A percentile compares a stretch with the other conserved stretches of the same genome.
Conservation (phyloP, 306 rosid genomes). For the Alnus glutinosa region DNA sequence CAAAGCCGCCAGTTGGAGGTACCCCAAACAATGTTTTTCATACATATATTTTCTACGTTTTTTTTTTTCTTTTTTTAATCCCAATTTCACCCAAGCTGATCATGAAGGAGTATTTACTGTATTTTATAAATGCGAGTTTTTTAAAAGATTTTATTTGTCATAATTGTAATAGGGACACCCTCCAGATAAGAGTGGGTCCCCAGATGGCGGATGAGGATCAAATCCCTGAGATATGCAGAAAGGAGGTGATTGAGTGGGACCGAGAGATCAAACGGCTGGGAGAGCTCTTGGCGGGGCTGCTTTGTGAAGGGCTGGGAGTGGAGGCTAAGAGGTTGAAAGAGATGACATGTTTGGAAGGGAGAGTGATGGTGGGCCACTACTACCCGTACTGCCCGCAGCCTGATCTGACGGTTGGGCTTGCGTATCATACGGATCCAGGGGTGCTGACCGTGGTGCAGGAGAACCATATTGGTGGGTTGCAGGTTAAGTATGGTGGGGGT, state of each 20-base stretch:
- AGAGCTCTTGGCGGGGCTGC: slow-evolving; percentile 31
- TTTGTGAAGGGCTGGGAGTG: slow-evolving; percentile 53
- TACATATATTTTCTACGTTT: too few species aligned
- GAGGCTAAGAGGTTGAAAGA: slow-evolving; percentile 24
- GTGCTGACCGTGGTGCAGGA: slow-evolving; percentile 35
- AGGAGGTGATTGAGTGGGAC: slow-evolving; percentile 32
- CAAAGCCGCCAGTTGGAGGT: slow-evolving; percentile 48
- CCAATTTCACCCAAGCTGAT: too few species aligned
- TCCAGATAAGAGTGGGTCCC: slow-evolving; percentile 26
- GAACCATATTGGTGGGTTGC: slow-evolving; percentile 50
- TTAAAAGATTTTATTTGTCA: too few species aligned
- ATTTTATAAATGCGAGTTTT: too few species aligned
- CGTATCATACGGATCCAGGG: slow-evolving; percentile 45
- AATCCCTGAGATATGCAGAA: slow-evolving; percentile 36
- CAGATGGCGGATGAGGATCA: not conserved
- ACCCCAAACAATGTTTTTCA: not conserved
- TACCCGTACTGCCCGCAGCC: slow-evolving; percentile 50
- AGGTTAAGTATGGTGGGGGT: slow-evolving; percentile 33
- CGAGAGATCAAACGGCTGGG: slow-evolving; percentile 36
- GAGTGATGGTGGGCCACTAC: slow-evolving; percentile 42
- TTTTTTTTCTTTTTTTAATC: too few species aligned
- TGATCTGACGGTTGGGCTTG: slow-evolving; percentile 43
- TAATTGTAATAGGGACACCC: slow-evolving; percentile 28
- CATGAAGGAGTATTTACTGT: too few species aligned
- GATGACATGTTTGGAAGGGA: slow-evolving; percentile 35